Evolutionary conservation across 78 protist species (phyloP).

Genomic region (Dictyostelium intermedium): DNA sequence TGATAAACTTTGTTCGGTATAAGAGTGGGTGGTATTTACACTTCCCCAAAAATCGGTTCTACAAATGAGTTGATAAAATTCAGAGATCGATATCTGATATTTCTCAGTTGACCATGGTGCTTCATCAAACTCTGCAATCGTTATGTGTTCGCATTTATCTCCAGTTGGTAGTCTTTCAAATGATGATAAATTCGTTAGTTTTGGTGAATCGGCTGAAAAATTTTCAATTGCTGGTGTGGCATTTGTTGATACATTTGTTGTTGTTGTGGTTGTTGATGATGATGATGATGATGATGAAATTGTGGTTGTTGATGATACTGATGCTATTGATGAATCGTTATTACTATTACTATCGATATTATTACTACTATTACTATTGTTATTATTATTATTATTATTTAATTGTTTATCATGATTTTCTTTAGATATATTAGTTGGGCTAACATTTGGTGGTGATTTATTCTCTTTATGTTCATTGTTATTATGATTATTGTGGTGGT

Average conservation of each 20-base stretch:
- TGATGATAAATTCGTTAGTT: not conserved
- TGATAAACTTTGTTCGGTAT: constrained; percentile 41
- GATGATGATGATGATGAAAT: not conserved
- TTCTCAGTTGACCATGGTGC: constrained; percentile 62
- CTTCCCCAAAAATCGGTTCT: constrained; percentile 58
- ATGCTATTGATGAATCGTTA: not conserved
- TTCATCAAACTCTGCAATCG: constrained; percentile 45
- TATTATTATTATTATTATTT: not conserved
- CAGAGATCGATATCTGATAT: constrained; percentile 33
- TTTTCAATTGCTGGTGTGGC: not conserved
- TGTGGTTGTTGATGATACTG: not conserved
- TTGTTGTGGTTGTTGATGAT: not conserved
- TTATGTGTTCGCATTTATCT: constrained; percentile 65
- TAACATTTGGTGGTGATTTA: constrained; percentile 7
- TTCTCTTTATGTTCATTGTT: not conserved
- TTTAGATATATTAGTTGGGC: not conserved
- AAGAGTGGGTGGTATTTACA: constrained; percentile 58
- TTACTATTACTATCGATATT: too few relatives aligned
- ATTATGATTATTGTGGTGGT: not conserved
- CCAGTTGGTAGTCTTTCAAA: constrained; percentile 11
- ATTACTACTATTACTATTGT: too few relatives aligned
- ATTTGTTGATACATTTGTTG: not conserved
- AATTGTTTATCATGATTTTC: not conserved
- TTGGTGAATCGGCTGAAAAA: not conserved
- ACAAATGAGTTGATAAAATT: constrained; percentile 48